Conservation (phyloP, 2,329 filamentous ascomycete species). For the Hypomyces perniciosus region DNA sequence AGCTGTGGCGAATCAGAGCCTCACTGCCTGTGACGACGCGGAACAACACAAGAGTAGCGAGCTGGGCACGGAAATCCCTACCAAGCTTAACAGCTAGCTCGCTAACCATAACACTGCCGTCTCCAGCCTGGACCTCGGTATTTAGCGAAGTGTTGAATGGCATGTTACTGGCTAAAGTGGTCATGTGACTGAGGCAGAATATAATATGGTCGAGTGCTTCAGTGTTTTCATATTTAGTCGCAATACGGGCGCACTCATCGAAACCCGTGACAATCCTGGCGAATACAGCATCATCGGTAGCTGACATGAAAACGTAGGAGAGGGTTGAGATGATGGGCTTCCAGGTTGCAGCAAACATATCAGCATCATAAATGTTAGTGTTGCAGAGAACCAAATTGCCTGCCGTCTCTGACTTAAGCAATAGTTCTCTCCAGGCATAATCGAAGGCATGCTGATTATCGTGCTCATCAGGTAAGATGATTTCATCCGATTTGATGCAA, state of each 20-base stretch:
- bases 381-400: constrained; percentile 72
- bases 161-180: constrained; percentile 69
- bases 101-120: constrained; percentile 96
- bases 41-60: constrained; percentile 94
- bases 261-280: constrained; percentile 90
- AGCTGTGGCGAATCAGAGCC: constrained; percentile 65
- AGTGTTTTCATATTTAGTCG: constrained; percentile 72
- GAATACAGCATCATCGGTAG: constrained; percentile 92
- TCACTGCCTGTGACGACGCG: constrained; percentile 85
- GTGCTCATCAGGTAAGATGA: constrained; percentile 94
- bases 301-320: constrained; percentile 98
- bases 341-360: constrained; percentile 98
- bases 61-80: constrained; percentile 84
- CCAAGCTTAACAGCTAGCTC: constrained; percentile 95
- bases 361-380: constrained; percentile 91
- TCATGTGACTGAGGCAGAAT: constrained; percentile 84
- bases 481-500: constrained; percentile 87
- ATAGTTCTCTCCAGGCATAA: constrained; percentile 92
- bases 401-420: constrained; percentile 75
- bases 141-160: constrained; percentile 83
- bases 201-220: constrained; percentile 92
- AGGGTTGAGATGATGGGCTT: constrained; percentile 89
- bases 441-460: constrained; percentile 96
- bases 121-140: constrained; percentile 87
- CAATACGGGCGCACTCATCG: constrained; percentile 91